Conservation (phyloP, 1,284 basidiomycete species). For the Sanghuangporus sanghuang region DNA sequence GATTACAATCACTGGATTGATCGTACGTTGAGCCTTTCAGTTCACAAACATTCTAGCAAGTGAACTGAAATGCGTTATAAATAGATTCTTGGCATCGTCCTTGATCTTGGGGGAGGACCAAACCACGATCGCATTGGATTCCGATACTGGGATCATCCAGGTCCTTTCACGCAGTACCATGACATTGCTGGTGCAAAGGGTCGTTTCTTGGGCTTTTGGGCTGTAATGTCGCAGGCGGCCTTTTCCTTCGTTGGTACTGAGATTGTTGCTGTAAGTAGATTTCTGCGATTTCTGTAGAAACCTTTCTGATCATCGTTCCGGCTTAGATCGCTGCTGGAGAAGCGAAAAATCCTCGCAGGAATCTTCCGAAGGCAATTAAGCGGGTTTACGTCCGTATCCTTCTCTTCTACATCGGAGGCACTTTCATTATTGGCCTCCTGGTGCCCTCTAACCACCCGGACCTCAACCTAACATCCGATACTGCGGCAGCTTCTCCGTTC, state of each 20-base stretch:
- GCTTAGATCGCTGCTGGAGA: slow-evolving; percentile 74
- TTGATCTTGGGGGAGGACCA: slow-evolving; percentile 68
- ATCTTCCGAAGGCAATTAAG: slow-evolving; percentile 63
- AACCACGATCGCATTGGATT: slow-evolving; percentile 50
- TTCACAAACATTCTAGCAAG: neutral
- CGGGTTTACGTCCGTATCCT: slow-evolving; percentile 70
- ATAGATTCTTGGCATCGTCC: slow-evolving; percentile 50
- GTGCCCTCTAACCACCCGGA: slow-evolving; percentile 62
- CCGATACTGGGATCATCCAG: slow-evolving; percentile 69
- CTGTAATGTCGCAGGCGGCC: slow-evolving; percentile 69
- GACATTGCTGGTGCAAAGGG: slow-evolving; percentile 55
- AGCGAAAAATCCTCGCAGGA: slow-evolving; percentile 63
- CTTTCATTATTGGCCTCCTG: slow-evolving; percentile 68
- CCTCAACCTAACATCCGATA: slow-evolving; percentile 48
- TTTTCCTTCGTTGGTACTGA: slow-evolving; percentile 85
- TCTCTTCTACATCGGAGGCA: slow-evolving; percentile 69
- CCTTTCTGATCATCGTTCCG: slow-evolving; percentile 11
- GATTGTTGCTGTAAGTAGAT: slow-evolving; percentile 72
- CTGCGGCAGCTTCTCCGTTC: slow-evolving; percentile 76
- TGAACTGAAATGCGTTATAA: neutral
- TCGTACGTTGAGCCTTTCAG: slow-evolving; percentile 39
- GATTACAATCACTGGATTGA: slow-evolving; percentile 63
- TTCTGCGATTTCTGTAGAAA: slow-evolving; percentile 10
- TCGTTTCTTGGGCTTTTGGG: slow-evolving; percentile 63
- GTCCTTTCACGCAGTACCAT: slow-evolving; percentile 59